A percentile compares a stretch with the other conserved stretches of the same genome.
These are phyloP conservation scores for Stephania yunnanensis DNA, from an alignment of 164 flowering plant species.

Conservation along the genomic window DNA sequence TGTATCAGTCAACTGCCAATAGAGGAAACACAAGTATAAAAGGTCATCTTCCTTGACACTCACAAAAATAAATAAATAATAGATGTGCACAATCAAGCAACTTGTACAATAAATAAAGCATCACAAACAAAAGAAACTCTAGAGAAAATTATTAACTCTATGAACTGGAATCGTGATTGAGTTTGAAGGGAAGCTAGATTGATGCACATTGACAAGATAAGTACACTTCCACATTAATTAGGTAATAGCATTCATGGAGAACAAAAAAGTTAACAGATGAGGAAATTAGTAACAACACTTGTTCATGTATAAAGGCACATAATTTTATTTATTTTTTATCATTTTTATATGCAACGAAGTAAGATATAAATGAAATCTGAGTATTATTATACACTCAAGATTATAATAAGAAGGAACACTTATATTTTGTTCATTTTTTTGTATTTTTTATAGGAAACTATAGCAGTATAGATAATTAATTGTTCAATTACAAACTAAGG, in stretches of 20 bases:
- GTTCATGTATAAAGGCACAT: not conserved
- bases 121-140: not conserved
- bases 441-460: too few relatives aligned
- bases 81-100: not conserved
- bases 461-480: too few relatives aligned
- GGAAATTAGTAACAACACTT: not conserved
- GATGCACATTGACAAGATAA: not conserved
- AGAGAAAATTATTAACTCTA: not conserved
- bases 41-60: not conserved
- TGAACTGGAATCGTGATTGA: not conserved
- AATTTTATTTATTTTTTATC: too few relatives aligned
- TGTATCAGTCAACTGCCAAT: slow-evolving; percentile 54
- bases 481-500: too few relatives aligned
- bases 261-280: not conserved
- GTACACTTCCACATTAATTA: not conserved
- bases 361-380: too few relatives aligned
- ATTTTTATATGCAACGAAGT: too few relatives aligned
- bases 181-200: not conserved
- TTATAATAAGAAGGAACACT: too few relatives aligned
- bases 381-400: too few relatives aligned
- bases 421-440: too few relatives aligned
- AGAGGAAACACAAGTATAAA: slow-evolving; percentile 9
- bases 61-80: too few relatives aligned
- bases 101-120: not conserved
- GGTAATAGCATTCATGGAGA: not conserved